Percentiles rank a stretch among this genome's conserved stretches.
Evolutionary conservation across 2,329 filamentous ascomycete genomes (phyloP).

Genomic region (Claviceps arundinis): DNA sequence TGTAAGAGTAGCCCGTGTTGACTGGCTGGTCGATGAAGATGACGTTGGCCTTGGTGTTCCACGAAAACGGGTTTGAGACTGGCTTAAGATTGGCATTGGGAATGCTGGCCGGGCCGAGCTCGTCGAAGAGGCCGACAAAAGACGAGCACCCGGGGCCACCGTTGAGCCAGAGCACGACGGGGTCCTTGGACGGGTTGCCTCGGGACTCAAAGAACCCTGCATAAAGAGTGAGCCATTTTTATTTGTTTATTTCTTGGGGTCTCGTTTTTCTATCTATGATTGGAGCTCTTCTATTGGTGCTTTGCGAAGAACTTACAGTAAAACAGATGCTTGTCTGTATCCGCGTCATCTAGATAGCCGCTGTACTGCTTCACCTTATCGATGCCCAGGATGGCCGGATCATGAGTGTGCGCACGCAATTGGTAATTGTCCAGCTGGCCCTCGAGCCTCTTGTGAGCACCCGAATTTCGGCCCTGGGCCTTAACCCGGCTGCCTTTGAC

Average conservation of each 20-base stretch:
- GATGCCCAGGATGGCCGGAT: constrained; percentile 69
- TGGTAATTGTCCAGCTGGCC: constrained; percentile 77
- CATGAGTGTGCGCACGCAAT: constrained; percentile 77
- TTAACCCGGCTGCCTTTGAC: constrained; percentile 76
- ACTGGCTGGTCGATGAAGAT: constrained; percentile 56
- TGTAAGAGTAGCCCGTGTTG: constrained; percentile 20
- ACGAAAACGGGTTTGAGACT: constrained; percentile 43
- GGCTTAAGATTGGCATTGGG: constrained; percentile 17
- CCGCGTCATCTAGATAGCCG: constrained; percentile 90
- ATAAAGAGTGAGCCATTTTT: not conserved
- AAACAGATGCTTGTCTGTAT: constrained; percentile 93
- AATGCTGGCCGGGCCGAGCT: constrained; percentile 72
- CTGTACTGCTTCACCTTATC: constrained; percentile 96
- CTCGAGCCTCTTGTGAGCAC: constrained; percentile 47
- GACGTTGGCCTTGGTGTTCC: constrained; percentile 52
- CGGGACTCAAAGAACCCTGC: constrained; percentile 44
- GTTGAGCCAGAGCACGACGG: constrained; percentile 42
- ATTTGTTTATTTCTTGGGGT: not conserved
- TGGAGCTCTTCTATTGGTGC: not conserved
- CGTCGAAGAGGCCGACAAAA: constrained; percentile 36
- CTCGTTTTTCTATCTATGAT: not conserved
- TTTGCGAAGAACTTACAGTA: constrained; percentile 56
- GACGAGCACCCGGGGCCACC: constrained; percentile 22
- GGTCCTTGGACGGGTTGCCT: constrained; percentile 22
- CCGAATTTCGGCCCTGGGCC: constrained; percentile 29